A percentile compares a stretch with the other conserved stretches of the same genome.
Conservation (phyloP, 768 basidiomycete genomes). For the Nevesoporus exiguus region DNA sequence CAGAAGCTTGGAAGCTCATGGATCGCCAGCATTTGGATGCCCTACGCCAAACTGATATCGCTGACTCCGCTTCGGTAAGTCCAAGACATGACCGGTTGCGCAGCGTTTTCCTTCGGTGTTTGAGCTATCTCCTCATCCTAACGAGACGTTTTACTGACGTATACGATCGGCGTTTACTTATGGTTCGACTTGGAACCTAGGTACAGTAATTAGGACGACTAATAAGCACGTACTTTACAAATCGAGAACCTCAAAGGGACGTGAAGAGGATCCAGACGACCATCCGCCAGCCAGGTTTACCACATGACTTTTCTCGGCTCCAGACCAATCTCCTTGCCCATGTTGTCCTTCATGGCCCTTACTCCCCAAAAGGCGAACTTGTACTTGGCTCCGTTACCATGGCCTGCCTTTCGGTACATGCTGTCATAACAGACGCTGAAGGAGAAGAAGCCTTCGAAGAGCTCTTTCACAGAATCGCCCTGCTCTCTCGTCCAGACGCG, state of each 20-base stretch:
- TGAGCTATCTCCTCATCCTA: too few relatives aligned
- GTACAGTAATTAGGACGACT: neutral
- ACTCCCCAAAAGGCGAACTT: conserved; percentile 39
- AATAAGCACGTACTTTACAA: neutral
- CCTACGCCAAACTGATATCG: too few relatives aligned
- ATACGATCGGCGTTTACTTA: too few relatives aligned
- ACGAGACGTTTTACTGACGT: too few relatives aligned
- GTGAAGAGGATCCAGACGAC: neutral
- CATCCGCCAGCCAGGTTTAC: neutral
- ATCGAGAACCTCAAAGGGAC: neutral
- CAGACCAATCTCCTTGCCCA: conserved; percentile 34
- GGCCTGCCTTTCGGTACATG: conserved; percentile 35
- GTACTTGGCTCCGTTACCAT: conserved; percentile 31
- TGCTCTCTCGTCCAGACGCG: conserved; percentile 32
- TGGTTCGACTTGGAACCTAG: neutral
- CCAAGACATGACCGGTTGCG: too few relatives aligned
- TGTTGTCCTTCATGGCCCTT: conserved; percentile 32
- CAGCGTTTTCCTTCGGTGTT: too few relatives aligned
- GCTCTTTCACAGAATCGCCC: conserved; percentile 25
- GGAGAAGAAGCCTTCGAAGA: conserved; percentile 40
- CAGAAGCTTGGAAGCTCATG: too few relatives aligned
- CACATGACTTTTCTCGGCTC: conserved; percentile 21
- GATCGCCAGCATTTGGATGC: too few relatives aligned
- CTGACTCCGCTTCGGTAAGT: too few relatives aligned
- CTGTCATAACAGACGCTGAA: conserved; percentile 34